phyloP scores from a whole-genome alignment of 2,329 filamentous ascomycete genomes.

The Ceratocystis ficicola region DNA sequence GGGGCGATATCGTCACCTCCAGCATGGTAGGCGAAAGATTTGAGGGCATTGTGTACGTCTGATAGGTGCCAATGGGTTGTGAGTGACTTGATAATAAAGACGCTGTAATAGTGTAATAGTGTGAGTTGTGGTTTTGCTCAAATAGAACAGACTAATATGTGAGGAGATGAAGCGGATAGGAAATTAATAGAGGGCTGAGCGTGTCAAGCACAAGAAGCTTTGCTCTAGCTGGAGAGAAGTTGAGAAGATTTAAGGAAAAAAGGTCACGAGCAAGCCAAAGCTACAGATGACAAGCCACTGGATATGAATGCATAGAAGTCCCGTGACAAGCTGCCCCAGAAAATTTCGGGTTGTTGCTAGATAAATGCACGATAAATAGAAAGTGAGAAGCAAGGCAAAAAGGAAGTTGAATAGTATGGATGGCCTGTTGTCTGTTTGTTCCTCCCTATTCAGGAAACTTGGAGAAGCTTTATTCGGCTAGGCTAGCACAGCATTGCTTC shows the following conservation, averaged over 20 bases:
- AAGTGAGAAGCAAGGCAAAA: background rate
- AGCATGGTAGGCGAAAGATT: conserved; percentile 29
- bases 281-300: background rate
- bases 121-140: background rate
- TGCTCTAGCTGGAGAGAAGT: background rate
- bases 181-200: background rate
- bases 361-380: background rate
- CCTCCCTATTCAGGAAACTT: conserved; percentile 7
- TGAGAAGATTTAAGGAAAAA: background rate
- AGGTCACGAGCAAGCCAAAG: background rate
- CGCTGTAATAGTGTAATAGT: background rate
- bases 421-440: background rate
- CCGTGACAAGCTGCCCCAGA: background rate
- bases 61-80: no score
- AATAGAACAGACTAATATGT: background rate
- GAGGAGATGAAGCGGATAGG: background rate
- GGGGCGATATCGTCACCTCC: conserved; percentile 41
- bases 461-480: conserved; percentile 6
- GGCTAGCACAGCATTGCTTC: background rate
- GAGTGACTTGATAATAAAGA: no score
- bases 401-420: background rate
- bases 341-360: background rate
- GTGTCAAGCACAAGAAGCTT: background rate
- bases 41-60: conserved; percentile 19
- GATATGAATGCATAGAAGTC: background rate